Base-by-base conservation (phyloP, 1,284 basidiomycete genomes). In the Sanghuangporus weigelae region DNA sequence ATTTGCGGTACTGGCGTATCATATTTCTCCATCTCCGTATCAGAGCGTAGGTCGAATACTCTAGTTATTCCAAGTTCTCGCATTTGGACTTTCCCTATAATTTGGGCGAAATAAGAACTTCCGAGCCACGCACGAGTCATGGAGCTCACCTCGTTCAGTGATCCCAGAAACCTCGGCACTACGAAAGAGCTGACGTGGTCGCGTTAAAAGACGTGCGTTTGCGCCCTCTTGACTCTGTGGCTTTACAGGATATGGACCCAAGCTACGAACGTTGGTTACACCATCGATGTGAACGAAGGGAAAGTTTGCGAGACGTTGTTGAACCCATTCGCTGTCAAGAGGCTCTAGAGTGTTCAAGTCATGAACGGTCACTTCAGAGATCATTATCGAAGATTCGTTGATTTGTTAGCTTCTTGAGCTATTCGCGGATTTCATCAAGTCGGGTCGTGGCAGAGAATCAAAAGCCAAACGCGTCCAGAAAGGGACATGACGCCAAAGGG, bases 1-100 rank as follows among this genome's bases (percentile, higher is more conserved):
- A 92, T 84, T 12, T 73, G 67, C 42, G 89, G 90, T 63, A 81
- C 75, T 23, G 86, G 86, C 3, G 83, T 75, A 62, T 83, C 79
- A 73, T 89, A 92, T 72, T 89, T 89, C 68, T 76, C 76, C 69
- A 91, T 89, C 75, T 92, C 90, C 1, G 83, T 85, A 69, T 91
- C 87, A 7, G 89, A 91, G 68, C 90, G 82, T 57, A 92, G 76
- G 75, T 92, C 89, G 69, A 85, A 92, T 56, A 90, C 79, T 63
- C 77, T 84, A 3, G 79, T 78, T 64, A 92, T 79, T 5, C 86
- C 86, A n/a, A 92, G 78, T 16, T 79, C 75, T 68, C 71, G 80
- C 58, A 92, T 72, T 67, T 81, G 79, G 26, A 72, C 72, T 68
- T 81, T 82, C 61, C 90, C 90, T 90, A 63, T 16, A 12, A 21